Conservation (phyloP, 2,329 filamentous ascomycete genomes). For the Monascus ruber region DNA sequence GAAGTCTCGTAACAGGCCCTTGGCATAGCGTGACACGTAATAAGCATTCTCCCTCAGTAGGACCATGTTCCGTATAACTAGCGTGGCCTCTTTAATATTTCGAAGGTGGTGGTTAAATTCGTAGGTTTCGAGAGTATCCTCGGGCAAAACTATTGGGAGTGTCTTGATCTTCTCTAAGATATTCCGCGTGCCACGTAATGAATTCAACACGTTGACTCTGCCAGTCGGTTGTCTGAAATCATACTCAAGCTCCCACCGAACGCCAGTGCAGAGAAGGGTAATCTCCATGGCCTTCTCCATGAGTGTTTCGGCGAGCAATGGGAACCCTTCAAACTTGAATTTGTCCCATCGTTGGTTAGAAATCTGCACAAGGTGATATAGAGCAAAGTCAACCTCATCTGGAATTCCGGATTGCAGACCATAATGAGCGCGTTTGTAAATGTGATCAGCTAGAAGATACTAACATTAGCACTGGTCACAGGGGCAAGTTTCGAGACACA, state of each 20-base stretch:
- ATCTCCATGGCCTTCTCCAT: slow-evolving; percentile 75
- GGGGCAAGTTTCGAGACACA: neutral
- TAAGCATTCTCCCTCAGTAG: slow-evolving; percentile 78
- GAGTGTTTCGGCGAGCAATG: slow-evolving; percentile 74
- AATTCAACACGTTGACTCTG: slow-evolving; percentile 50
- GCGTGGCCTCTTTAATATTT: slow-evolving; percentile 70
- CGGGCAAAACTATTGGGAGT: slow-evolving; percentile 48
- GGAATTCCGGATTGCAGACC: slow-evolving; percentile 68
- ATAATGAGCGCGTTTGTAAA: slow-evolving; percentile 79
- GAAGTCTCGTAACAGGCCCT: slow-evolving; percentile 59
- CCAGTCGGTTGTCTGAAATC: slow-evolving; percentile 42
- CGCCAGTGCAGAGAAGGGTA: slow-evolving; percentile 66
- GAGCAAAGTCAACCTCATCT: slow-evolving; percentile 79
- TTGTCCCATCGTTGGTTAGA: slow-evolving; percentile 91
- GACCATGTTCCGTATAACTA: slow-evolving; percentile 94
- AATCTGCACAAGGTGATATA: slow-evolving; percentile 90
- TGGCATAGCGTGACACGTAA: slow-evolving; percentile 62
- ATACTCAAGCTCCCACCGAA: slow-evolving; percentile 72
- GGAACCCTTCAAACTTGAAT: slow-evolving; percentile 87
- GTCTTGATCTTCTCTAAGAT: slow-evolving; percentile 60
- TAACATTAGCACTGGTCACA: neutral
- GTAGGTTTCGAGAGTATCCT: slow-evolving; percentile 59
- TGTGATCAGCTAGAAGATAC: slow-evolving; percentile 41
- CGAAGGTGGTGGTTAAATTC: slow-evolving; percentile 60
- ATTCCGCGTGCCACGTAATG: slow-evolving; percentile 55